These are phyloP conservation scores for Fagopyrum tataricum DNA, from an alignment of 148 eudicot genomes.

Conservation along the genomic window DNA sequence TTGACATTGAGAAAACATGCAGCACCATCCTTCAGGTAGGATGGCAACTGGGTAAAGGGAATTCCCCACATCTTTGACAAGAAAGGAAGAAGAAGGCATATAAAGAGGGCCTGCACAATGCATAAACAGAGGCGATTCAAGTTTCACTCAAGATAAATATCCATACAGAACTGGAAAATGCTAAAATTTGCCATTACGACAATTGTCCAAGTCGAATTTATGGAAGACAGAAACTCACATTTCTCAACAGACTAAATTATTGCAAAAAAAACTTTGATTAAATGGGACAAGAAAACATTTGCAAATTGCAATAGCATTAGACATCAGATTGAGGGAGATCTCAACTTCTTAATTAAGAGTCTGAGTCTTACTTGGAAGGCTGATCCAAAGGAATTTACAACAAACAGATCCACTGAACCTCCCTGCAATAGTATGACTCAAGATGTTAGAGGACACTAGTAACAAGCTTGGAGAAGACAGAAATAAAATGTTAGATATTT, in stretches of 20 bases:
- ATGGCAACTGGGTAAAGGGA: slow-evolving; percentile 80
- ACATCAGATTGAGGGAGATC: neutral
- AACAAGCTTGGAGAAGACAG: too few species aligned
- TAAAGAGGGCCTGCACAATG: slow-evolving; percentile 70
- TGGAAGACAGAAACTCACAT: neutral
- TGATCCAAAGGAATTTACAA: slow-evolving; percentile 95
- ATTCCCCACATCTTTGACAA: slow-evolving; percentile 93
- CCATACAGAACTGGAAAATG: too few species aligned
- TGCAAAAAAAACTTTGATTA: neutral
- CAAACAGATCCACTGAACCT: slow-evolving; percentile 82
- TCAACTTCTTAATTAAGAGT: neutral
- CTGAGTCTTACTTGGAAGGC: slow-evolving; percentile 73
- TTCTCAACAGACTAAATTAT: neutral
- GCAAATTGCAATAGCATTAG: neutral
- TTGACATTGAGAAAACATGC: slow-evolving; percentile 86
- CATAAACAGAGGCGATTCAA: neutral
- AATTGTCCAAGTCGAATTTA: neutral
- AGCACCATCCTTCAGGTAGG: slow-evolving; percentile 88
- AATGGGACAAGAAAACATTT: neutral
- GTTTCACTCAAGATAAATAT: too few species aligned
- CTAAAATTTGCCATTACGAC: neutral
- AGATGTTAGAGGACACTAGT: neutral
- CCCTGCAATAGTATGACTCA: slow-evolving; percentile 37
- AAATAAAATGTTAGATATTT: neutral
- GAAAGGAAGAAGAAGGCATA: slow-evolving; percentile 88